phyloP scores from a whole-genome alignment of 2,329 filamentous ascomycete genomes.

The Chrysosporium queenslandicum region DNA sequence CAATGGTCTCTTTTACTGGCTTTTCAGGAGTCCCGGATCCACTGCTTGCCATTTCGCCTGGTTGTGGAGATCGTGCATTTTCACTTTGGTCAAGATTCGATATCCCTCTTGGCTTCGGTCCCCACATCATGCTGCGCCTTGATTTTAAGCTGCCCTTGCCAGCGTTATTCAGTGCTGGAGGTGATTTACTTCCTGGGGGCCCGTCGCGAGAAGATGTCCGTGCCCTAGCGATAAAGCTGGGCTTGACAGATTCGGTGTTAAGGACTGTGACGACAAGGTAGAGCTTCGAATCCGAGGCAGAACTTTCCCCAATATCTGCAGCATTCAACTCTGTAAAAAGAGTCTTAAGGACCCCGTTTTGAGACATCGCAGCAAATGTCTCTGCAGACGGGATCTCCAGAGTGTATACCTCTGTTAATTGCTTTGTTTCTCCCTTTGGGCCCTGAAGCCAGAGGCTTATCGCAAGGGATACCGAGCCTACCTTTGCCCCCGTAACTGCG shows the following conservation, averaged over 20 bases:
- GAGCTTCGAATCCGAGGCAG: constrained; percentile 57
- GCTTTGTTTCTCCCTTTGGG: constrained; percentile 51
- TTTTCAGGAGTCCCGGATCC: constrained; percentile 23
- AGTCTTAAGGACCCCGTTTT: constrained; percentile 63
- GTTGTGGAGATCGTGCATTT: constrained; percentile 22
- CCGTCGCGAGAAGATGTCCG: constrained; percentile 30
- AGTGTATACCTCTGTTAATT: constrained; percentile 72
- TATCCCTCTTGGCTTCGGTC: constrained; percentile 27
- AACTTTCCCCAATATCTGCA: constrained; percentile 57
- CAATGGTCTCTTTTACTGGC: constrained; percentile 30
- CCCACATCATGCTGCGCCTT: constrained; percentile 40
- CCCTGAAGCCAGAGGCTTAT: constrained; percentile 68
- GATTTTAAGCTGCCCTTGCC: constrained; percentile 31
- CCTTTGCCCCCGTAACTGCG: constrained; percentile 64
- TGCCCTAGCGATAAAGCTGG: constrained; percentile 20
- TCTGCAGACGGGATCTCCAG: constrained; percentile 69
- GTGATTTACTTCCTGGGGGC: constrained; percentile 22
- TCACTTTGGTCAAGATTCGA: constrained; percentile 25
- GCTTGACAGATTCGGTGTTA: constrained; percentile 43
- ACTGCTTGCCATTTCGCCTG: constrained; percentile 24
- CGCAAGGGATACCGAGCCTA: constrained; percentile 64
- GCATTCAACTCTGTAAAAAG: constrained; percentile 79
- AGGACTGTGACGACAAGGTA: constrained; percentile 78
- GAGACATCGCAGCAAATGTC: constrained; percentile 54
- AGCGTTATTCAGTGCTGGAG: constrained; percentile 24